Conservation (phyloP, 306 rosid species). For the Prunus dulcis region DNA sequence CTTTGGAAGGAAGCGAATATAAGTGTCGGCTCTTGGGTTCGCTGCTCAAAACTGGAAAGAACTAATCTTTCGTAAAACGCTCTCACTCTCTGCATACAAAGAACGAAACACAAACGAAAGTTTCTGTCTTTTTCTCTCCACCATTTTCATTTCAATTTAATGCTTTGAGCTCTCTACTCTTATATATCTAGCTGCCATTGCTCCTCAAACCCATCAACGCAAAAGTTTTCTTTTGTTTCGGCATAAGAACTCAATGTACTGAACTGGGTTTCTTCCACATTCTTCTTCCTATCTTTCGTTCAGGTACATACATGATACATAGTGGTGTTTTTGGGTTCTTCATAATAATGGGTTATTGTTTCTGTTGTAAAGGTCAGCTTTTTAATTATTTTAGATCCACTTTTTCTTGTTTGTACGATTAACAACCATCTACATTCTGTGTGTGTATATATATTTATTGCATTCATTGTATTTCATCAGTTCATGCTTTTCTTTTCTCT, state of each 20-base stretch:
- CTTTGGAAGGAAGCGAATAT: slow-evolving; percentile 15
- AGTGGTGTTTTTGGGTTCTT: background rate
- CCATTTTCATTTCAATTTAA: background rate
- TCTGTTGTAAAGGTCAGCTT: too few relatives aligned
- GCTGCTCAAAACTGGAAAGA: slow-evolving; percentile 17
- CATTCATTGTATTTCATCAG: background rate
- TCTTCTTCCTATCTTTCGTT: slow-evolving; percentile 7
- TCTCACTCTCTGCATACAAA: background rate
- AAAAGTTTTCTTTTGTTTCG: slow-evolving; percentile 1
- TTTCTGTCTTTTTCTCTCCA: background rate
- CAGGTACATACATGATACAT: slow-evolving; percentile 20
- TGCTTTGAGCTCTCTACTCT: background rate
- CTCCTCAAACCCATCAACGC: slow-evolving; percentile 6
- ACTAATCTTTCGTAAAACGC: slow-evolving; percentile 6
- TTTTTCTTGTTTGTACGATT: background rate
- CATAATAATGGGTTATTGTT: background rate
- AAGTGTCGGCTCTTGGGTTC: slow-evolving; percentile 61
- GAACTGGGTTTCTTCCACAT: slow-evolving; percentile 15
- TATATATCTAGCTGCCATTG: background rate
- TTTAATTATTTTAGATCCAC: background rate
- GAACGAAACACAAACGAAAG: too few relatives aligned
- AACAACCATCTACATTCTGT: background rate
- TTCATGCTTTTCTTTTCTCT: background rate
- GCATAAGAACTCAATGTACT: slow-evolving; percentile 8
- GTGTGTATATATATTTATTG: background rate